A percentile compares a stretch with the other conserved stretches of the same genome.
These are phyloP conservation scores for Lichtheimia ramosa DNA, from an alignment of 371 early-diverging fungal genomes.

Conservation along the genomic window DNA sequence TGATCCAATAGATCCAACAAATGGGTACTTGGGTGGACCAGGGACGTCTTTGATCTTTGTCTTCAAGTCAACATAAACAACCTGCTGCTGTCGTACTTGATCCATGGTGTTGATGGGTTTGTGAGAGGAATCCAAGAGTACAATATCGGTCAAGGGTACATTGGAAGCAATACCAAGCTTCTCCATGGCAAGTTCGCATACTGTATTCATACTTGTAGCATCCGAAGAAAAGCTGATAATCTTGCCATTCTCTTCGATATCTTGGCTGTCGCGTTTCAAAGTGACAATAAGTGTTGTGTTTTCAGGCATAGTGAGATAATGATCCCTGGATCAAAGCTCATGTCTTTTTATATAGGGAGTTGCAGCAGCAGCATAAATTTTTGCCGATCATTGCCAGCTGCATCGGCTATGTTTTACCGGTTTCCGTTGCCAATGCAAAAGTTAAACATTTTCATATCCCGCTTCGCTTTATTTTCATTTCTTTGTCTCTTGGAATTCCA, in stretches of 20 bases:
- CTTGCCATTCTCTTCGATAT: constrained; percentile 21
- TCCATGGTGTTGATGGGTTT: constrained; percentile 20
- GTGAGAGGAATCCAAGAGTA: constrained; percentile 14
- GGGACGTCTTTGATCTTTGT: constrained; percentile 24
- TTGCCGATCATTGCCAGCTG: no score
- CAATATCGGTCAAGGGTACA: constrained; percentile 9
- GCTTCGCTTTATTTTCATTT: no score
- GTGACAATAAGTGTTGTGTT: constrained; percentile 26
- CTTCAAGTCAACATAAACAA: constrained; percentile 21
- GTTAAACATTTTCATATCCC: no score
- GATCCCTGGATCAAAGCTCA: no score
- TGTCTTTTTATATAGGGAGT: no score
- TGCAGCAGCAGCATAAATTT: no score
- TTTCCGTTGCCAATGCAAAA: no score
- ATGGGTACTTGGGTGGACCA: constrained; percentile 25
- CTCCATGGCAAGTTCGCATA: constrained; percentile 28
- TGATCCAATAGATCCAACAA: constrained; percentile 27
- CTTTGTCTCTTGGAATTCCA: no score
- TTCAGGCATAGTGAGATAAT: constrained; percentile 13
- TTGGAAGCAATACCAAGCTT: constrained; percentile 20
- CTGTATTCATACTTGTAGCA: constrained; percentile 25
- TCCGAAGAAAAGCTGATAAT: constrained; percentile 23
- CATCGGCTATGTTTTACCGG: no score
- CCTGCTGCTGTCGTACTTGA: constrained; percentile 22
- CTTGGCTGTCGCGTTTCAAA: constrained; percentile 18